Evolutionary conservation across 805 yeast species (phyloP).

Genomic region (Torulaspora delbrueckii): DNA sequence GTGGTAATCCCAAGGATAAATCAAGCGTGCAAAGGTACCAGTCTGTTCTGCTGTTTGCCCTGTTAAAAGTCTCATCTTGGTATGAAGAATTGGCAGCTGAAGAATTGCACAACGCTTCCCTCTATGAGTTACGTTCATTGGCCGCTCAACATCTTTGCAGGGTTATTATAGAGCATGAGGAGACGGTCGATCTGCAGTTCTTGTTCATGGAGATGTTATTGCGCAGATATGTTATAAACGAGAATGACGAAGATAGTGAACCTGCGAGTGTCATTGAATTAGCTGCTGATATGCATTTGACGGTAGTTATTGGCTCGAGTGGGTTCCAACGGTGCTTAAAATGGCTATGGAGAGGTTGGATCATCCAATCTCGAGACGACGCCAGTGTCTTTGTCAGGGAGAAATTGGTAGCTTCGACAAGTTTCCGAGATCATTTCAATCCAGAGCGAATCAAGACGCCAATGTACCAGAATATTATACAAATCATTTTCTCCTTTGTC

Average conservation of each 20-base stretch:
- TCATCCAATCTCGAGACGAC: slow-evolving; percentile 65
- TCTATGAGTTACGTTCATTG: slow-evolving; percentile 53
- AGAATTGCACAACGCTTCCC: slow-evolving; percentile 63
- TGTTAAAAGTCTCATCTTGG: slow-evolving; percentile 77
- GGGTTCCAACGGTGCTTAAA: slow-evolving; percentile 83
- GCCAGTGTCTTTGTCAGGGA: slow-evolving; percentile 66
- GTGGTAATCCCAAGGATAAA: slow-evolving; percentile 58
- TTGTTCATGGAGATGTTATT: slow-evolving; percentile 72
- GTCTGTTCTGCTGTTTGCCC: slow-evolving; percentile 62
- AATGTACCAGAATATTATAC: slow-evolving; percentile 68
- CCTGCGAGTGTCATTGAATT: slow-evolving; percentile 77
- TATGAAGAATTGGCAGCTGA: slow-evolving; percentile 52
- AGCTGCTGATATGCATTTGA: slow-evolving; percentile 81
- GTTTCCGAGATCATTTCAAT: slow-evolving; percentile 59
- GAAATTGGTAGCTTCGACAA: slow-evolving; percentile 51
- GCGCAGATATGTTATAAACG: slow-evolving; percentile 63
- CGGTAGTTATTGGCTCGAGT: slow-evolving; percentile 67
- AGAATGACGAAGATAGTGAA: slow-evolving; percentile 54
- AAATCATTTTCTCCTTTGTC: slow-evolving; percentile 59
- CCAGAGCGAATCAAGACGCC: slow-evolving; percentile 86
- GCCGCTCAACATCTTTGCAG: slow-evolving; percentile 77
- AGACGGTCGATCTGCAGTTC: slow-evolving; percentile 41
- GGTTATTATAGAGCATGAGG: slow-evolving; percentile 57
- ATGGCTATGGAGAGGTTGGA: slow-evolving; percentile 95
- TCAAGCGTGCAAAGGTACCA: slow-evolving; percentile 58